Conservation (phyloP, 169 alveolate species). For the Eimeria necatrix region DNA sequence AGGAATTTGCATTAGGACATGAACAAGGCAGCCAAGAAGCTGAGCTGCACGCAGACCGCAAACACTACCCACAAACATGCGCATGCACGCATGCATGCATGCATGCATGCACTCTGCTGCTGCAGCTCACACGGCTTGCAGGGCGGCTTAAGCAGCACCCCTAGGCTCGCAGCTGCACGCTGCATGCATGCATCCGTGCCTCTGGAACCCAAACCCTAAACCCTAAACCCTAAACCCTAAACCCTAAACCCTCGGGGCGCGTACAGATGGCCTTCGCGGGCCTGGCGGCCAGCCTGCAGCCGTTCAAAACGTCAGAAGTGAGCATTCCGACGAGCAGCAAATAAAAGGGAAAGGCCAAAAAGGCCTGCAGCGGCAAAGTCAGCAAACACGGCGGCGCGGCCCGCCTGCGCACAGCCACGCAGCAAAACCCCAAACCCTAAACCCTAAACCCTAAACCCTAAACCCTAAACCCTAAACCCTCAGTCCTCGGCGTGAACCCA, state of each 20-base stretch:
- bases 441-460: constrained; percentile 61
- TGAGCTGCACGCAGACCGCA: background rate
- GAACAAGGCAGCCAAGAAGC: constrained; percentile 9
- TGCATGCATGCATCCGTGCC: background rate
- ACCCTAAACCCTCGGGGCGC: constrained; percentile 16
- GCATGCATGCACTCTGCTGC: too few relatives aligned
- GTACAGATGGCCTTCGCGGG: background rate
- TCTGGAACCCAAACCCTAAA: background rate
- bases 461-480: constrained; percentile 31
- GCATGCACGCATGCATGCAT: background rate
- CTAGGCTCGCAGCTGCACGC: background rate
- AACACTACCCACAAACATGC: background rate
- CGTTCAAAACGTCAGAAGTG: constrained; percentile 55
- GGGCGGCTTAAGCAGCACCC: background rate
- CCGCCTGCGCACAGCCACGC: background rate
- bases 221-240: constrained; percentile 14
- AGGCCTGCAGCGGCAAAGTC: background rate
- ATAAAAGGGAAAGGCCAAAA: constrained; percentile 19
- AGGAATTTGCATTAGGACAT: constrained; percentile 33
- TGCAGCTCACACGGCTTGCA: too few relatives aligned
- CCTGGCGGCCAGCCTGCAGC: constrained; percentile 32
- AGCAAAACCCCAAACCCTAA: background rate
- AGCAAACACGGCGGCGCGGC: background rate
- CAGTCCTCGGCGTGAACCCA: background rate
- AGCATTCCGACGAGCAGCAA: constrained; percentile 28